Conservation (phyloP, 2,329 filamentous ascomycete species). For the Penicillium nordicum region DNA sequence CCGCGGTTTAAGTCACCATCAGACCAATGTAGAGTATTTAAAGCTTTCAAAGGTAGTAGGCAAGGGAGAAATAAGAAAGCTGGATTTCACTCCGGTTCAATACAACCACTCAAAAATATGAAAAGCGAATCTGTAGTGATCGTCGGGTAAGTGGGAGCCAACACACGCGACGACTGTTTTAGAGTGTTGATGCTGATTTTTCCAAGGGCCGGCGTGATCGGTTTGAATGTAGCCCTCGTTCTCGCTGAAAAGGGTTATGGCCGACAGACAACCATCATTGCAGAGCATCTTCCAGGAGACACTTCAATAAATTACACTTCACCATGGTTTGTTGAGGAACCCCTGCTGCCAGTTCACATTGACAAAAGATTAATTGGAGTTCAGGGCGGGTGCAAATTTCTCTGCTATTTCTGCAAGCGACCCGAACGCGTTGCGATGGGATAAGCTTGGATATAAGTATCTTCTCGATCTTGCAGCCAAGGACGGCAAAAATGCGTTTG, state of each 20-base stretch:
- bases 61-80: neutral
- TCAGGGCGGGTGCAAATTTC: constrained; percentile 46
- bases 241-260: constrained; percentile 4
- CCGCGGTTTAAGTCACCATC: neutral
- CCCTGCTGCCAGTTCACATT: neutral
- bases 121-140: constrained; percentile 3
- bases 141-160: neutral
- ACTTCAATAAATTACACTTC: constrained; percentile 41
- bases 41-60: neutral
- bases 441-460: constrained; percentile 40
- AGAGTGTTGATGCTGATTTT: neutral
- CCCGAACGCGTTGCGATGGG: constrained; percentile 44
- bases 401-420: constrained; percentile 46
- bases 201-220: constrained; percentile 1
- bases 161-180: neutral
- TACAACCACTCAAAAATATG: neutral
- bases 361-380: neutral
- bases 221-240: constrained; percentile 4
- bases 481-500: constrained; percentile 35
- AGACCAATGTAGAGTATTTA: neutral
- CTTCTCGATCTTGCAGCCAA: constrained; percentile 35
- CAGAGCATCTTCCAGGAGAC: constrained; percentile 44
- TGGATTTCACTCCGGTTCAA: neutral
- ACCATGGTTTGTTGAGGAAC: constrained; percentile 31
- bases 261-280: constrained; percentile 32